Conservation (phyloP, 257 asterid species). For the Solanum megistacrolobum region DNA sequence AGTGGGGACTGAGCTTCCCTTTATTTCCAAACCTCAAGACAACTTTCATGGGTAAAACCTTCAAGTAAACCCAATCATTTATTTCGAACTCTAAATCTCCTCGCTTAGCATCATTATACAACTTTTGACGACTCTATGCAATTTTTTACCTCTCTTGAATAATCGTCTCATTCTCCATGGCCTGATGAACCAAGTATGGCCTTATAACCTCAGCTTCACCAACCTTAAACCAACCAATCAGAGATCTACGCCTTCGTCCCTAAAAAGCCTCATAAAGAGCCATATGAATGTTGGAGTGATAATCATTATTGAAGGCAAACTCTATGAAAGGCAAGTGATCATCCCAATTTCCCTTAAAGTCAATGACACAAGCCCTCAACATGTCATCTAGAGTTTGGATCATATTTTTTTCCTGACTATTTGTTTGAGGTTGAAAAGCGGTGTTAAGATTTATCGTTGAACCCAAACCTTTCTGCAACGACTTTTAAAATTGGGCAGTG, state of each 20-base stretch:
- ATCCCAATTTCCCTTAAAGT: neutral
- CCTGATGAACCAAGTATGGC: neutral
- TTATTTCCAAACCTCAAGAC: neutral
- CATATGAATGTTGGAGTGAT: neutral
- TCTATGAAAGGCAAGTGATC: neutral
- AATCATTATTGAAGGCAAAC: neutral
- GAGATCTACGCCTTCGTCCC: neutral
- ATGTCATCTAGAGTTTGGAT: neutral
- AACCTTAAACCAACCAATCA: neutral
- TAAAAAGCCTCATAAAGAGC: neutral
- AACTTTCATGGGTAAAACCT: neutral
- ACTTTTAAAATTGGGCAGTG: neutral
- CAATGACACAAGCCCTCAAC: neutral
- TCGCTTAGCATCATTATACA: neutral
- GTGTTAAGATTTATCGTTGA: neutral
- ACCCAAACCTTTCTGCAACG: neutral
- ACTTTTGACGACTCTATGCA: neutral
- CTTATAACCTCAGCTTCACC: neutral
- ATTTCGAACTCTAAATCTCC: neutral
- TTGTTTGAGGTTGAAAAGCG: neutral
- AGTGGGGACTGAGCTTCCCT: neutral
- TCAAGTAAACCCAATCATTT: neutral
- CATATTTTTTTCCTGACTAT: neutral
- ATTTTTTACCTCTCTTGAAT: too few species aligned
- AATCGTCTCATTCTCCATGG: neutral